Evolutionary conservation across 139 green algal genomes (phyloP).

Genomic region (Pseudopediastrum boryanum): DNA sequence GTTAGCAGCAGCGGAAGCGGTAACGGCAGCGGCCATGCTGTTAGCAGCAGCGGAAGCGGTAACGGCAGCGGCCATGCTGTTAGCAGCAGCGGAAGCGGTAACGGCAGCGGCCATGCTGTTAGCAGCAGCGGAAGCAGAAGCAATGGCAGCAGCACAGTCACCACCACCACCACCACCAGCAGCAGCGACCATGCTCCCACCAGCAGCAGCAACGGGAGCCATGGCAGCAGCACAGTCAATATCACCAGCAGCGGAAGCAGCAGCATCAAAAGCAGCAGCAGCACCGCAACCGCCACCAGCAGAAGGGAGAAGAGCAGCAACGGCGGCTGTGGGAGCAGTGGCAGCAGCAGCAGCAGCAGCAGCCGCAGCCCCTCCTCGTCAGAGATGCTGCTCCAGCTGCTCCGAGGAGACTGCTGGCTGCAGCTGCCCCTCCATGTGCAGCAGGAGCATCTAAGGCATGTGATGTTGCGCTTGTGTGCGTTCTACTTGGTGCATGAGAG

Average conservation of each 20-base stretch:
- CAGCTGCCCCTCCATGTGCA: background rate
- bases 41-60: background rate
- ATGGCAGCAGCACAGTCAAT: background rate
- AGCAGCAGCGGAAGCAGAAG: background rate
- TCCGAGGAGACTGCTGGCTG: slow-evolving; percentile 36
- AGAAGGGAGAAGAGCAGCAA: background rate
- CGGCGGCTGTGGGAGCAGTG: background rate
- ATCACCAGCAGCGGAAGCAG: background rate
- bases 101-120: background rate
- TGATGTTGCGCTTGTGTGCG: slow-evolving; percentile 65
- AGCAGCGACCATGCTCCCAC: background rate
- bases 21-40: background rate
- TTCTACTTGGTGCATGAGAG: slow-evolving; percentile 71
- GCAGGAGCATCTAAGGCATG: background rate
- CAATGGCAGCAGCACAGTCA: background rate
- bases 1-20: background rate
- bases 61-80: background rate
- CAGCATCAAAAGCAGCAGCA: background rate
- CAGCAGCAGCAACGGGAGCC: background rate
- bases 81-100: background rate
- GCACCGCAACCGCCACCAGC: background rate
- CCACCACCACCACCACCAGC: background rate
- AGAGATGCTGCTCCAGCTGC: background rate
- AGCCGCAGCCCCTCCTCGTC: background rate
- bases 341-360: background rate